Conservation (phyloP, 1,139 yeast genomes). For the Fermentozyma sake region DNA sequence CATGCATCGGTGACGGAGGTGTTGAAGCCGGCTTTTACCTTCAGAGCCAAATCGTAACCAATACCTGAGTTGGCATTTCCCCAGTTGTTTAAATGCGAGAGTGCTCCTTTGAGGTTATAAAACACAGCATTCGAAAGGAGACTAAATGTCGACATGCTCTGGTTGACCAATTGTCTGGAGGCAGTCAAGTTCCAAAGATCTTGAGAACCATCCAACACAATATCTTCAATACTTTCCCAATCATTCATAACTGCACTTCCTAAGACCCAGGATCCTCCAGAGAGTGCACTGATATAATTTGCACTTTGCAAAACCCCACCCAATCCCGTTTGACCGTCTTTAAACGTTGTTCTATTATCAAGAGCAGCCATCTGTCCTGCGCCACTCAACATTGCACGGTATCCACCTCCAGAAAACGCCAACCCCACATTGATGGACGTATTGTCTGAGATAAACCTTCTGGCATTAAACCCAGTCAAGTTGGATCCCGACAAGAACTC, state of each 20-base stretch:
- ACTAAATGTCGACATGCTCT: constrained; percentile 15
- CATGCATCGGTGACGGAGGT: constrained; percentile 62
- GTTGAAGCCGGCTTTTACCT: constrained; percentile 45
- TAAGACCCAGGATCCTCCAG: constrained; percentile 39
- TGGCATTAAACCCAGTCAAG: constrained; percentile 55
- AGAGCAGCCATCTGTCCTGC: constrained; percentile 82
- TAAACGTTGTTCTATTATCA: constrained; percentile 60
- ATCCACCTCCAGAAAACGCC: constrained; percentile 90
- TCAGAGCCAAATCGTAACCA: constrained; percentile 22
- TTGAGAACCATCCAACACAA: constrained; percentile 21
- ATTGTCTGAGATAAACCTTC: constrained; percentile 36
- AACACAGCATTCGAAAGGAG: constrained; percentile 20
- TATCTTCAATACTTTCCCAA: constrained; percentile 31
- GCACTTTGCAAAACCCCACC: constrained; percentile 38
- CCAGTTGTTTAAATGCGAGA: constrained; percentile 31
- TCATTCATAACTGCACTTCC: constrained; percentile 32
- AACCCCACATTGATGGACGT: constrained; percentile 53
- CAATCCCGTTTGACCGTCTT: constrained; percentile 48
- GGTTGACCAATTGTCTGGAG: constrained; percentile 25
- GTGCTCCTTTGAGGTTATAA: constrained; percentile 20
- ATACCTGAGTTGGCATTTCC: constrained; percentile 19
- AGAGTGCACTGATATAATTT: constrained; percentile 33
- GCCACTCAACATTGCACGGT: constrained; percentile 86
- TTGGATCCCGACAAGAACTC: constrained; percentile 56
- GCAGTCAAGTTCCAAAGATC: constrained; percentile 36